Base-by-base conservation (phyloP, 305 asterid species). In the Fraxinus velutina region DNA sequence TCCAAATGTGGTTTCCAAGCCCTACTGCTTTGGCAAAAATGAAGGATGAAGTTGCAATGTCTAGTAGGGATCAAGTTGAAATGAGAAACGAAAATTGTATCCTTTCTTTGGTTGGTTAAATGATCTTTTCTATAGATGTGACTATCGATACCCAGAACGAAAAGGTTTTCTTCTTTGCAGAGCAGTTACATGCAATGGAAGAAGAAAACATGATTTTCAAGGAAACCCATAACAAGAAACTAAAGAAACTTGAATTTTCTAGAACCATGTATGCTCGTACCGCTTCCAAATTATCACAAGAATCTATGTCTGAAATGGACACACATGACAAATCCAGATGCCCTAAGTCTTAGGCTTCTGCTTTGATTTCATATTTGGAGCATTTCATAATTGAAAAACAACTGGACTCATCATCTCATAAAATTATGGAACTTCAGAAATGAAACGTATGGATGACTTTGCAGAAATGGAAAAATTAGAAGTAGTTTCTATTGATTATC, bases 391-490 rank as follows among this genome's bases (percentile, higher is more conserved):
- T 30, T 78, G 91, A 87, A 84, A 91, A 86, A 75, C 83, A 79
- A 73, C 75, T 77, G 2, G 82, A 77, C 24, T 81, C 84, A 3
- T 87, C 91, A 19, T 86, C 88, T 66, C 79, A 74, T 62, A 70
- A 82, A 80, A 83, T 84, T 10, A 86, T 86, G 94, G 90, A 79
- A 79, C 91, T 83, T 85, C 91, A 32, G 98, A 94, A 76, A 91
- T 94, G 89, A 86, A 88, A 82, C 90, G 92, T 78, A 93, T 94
- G 98, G 97, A 91, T 84, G 98, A 94, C 87, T 94, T 94, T 80
- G 92, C 89, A 57, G 96, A 94, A 90, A 94, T 94, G 97, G 98
- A 94, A 84, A 94, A 90, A 85, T 81, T 93, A 81, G 97, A 94
- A 2, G 76, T 90, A 0, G 92, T 86, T 73, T 84, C 90, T 36